phyloP scores from a whole-genome alignment of 768 basidiomycete genomes.

The Amanita jacksonii region DNA sequence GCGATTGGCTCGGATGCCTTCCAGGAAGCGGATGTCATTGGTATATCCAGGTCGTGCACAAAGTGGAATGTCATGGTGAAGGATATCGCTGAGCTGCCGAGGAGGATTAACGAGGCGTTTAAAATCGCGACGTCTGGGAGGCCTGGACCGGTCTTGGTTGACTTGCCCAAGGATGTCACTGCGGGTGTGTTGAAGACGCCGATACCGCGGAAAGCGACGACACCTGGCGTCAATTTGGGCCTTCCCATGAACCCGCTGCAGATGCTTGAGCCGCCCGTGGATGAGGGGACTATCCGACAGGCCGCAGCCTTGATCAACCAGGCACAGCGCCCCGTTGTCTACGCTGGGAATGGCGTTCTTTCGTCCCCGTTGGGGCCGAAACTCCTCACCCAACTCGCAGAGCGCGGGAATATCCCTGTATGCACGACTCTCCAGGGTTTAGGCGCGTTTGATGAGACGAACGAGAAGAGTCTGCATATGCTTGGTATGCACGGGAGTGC shows the following conservation, averaged over 20 bases:
- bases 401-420: conserved; percentile 90
- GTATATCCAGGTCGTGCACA: conserved; percentile 94
- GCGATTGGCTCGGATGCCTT: conserved; percentile 98
- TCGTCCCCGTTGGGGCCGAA: conserved; percentile 73
- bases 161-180: conserved; percentile 98
- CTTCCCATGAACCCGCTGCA: conserved; percentile 70
- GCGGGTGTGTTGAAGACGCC: conserved; percentile 83
- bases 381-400: conserved; percentile 68
- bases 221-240: conserved; percentile 66
- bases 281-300: conserved; percentile 59
- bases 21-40: conserved; percentile 96
- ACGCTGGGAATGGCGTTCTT: conserved; percentile 88
- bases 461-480: conserved; percentile 88
- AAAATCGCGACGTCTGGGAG: conserved; percentile 97
- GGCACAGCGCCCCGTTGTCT: conserved; percentile 85
- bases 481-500: conserved; percentile 98
- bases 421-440: conserved; percentile 95
- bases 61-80: conserved; percentile 99
- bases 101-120: conserved; percentile 98
- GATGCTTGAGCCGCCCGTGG: conserved; percentile 45
- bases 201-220: conserved; percentile 78
- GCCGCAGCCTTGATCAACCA: conserved; percentile 90
- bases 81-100: conserved; percentile 87
- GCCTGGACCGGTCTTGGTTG: conserved; percentile 96
- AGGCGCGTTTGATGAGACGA: conserved; percentile 88